phyloP scores from a whole-genome alignment of 225 moss, liverwort and hornwort genomes.

The Takakia lepidozioides region DNA sequence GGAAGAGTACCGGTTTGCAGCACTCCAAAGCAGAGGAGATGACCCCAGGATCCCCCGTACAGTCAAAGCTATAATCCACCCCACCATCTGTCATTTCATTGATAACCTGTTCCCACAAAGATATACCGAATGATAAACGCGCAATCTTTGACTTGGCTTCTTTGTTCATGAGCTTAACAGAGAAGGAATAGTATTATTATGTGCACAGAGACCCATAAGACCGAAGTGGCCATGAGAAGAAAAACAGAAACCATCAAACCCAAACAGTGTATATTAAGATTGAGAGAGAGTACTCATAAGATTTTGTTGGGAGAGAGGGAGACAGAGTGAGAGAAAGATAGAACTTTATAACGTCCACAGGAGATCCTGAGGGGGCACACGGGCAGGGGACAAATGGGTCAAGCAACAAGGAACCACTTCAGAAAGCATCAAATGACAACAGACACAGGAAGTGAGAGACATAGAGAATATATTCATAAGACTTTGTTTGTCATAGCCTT shows the following conservation, averaged over 20 bases:
- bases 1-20: slow-evolving; percentile 5
- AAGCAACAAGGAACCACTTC: too few relatives aligned
- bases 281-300: not conserved
- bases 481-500: too few relatives aligned
- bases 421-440: too few relatives aligned
- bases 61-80: slow-evolving; percentile 57
- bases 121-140: too few relatives aligned
- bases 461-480: too few relatives aligned
- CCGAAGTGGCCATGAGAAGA: not conserved
- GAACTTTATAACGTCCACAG: too few relatives aligned
- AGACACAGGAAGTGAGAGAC: too few relatives aligned
- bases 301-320: too few relatives aligned
- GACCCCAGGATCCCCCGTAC: slow-evolving; percentile 30
- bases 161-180: not conserved
- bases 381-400: too few relatives aligned
- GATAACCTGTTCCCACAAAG: slow-evolving; percentile 17
- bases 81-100: slow-evolving; percentile 45
- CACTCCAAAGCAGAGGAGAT: slow-evolving; percentile 49
- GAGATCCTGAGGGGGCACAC: too few relatives aligned
- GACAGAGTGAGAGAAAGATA: too few relatives aligned
- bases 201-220: not conserved
- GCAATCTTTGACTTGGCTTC: too few relatives aligned
- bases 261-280: not conserved
- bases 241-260: not conserved
- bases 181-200: not conserved